Evolutionary conservation across 106 monocot species (phyloP), one percentile per base, ranked within the genome.

Genomic region (Agapanthus africanus): DNA sequence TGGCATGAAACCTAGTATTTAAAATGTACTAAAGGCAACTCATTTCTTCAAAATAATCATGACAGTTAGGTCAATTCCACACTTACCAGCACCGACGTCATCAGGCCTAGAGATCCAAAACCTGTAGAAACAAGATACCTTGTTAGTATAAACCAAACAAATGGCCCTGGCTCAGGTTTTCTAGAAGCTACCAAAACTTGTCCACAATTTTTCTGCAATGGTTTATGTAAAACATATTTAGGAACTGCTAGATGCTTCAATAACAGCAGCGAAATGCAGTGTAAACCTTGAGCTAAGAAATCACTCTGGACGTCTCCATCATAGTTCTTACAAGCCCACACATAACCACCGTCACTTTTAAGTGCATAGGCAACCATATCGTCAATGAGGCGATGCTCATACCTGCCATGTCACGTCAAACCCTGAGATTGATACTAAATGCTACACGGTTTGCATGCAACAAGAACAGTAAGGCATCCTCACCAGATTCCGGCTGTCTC

Each of bases 231-330:
- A 42, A 27, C 8, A 40, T 41, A 26, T 66, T 42, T 15, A 25
- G 11, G 8, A 21, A 7, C 9, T n/a, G n/a, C n/a, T n/a, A n/a
- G n/a, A n/a, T n/a, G n/a, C n/a, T n/a, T n/a, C n/a, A n/a, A n/a
- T n/a, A n/a, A n/a, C n/a, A n/a, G n/a, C n/a, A n/a, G n/a, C n/a
- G n/a, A n/a, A n/a, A n/a, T n/a, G n/a, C n/a, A n/a, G n/a, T n/a
- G n/a, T n/a, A n/a, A 54, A 85, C 95, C 95, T 86, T 95, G 95
- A 79, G 95, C 95, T 70, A 95, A 73, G 77, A 95, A 91, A 72
- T 95, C 95, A 80, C 95, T 95, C 81, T 91, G 95, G 37, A 95
- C 95, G 84, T 95, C 95, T 63, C 95, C 95, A 77, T 94, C 91
- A 67, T 95, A 95, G 37, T 95, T 95, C 77, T 95, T 95, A 74